Conservation (phyloP, 805 yeast genomes). For the Pichia kluyveri region DNA sequence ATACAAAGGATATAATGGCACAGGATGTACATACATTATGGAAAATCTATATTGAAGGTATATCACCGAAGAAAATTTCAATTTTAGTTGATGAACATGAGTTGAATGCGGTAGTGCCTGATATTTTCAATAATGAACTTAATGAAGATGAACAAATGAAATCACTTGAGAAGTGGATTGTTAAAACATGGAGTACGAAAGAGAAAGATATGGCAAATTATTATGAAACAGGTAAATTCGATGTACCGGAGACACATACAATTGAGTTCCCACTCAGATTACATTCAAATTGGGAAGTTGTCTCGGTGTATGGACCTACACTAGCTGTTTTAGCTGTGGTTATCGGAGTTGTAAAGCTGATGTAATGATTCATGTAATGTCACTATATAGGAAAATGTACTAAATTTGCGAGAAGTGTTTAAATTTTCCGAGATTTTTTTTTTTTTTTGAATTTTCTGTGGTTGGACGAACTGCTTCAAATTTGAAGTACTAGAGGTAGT, state of each 20-base stretch:
- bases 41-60: slow-evolving; percentile 56
- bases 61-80: slow-evolving; percentile 59
- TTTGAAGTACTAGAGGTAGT: no score
- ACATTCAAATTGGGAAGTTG: neutral
- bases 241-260: slow-evolving; percentile 15
- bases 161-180: slow-evolving; percentile 68
- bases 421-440: no score
- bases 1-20: slow-evolving; percentile 54
- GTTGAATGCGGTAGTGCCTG: slow-evolving; percentile 24
- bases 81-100: slow-evolving; percentile 54
- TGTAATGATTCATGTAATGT: neutral
- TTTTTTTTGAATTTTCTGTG: no score
- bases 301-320: neutral
- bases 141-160: slow-evolving; percentile 34
- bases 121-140: slow-evolving; percentile 25
- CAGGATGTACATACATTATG: slow-evolving; percentile 66
- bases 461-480: no score
- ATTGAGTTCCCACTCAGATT: slow-evolving; percentile 16
- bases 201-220: slow-evolving; percentile 62
- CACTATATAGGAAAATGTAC: no score
- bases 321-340: neutral
- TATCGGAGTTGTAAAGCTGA: neutral
- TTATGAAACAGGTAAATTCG: slow-evolving; percentile 46
- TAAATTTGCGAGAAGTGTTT: no score
- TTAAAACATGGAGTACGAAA: slow-evolving; percentile 65